Percentiles rank a stretch among this genome's conserved stretches.
phyloP scores from a whole-genome alignment of 768 basidiomycete species.

The Pilatotrama ljubarskyi region DNA sequence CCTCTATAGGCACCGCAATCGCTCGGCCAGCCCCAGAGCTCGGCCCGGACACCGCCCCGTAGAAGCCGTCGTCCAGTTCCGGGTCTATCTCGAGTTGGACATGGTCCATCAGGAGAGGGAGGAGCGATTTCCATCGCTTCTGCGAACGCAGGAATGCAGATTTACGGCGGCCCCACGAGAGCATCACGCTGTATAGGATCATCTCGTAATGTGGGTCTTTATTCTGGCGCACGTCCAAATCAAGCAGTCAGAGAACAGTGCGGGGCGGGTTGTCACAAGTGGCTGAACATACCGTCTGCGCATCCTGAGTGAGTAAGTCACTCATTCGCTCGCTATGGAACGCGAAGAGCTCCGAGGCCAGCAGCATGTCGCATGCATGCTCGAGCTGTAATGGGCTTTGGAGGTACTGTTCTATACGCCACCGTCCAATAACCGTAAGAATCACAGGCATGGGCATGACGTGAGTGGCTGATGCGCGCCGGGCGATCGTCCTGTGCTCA shows the following conservation, averaged over 20 bases:
- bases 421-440: constrained; percentile 12
- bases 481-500: constrained; percentile 33
- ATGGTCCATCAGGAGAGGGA: constrained; percentile 85
- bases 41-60: constrained; percentile 39
- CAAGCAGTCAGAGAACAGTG: too few relatives aligned
- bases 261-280: neutral
- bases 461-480: neutral
- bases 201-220: constrained; percentile 85
- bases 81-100: constrained; percentile 79
- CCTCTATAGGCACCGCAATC: constrained; percentile 73
- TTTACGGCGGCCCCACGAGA: constrained; percentile 71
- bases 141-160: constrained; percentile 72
- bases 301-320: constrained; percentile 71
- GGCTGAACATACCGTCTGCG: constrained; percentile 53
- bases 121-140: constrained; percentile 79
- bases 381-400: constrained; percentile 82
- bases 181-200: constrained; percentile 76
- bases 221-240: constrained; percentile 39
- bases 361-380: constrained; percentile 73
- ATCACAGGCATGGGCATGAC: neutral
- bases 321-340: constrained; percentile 94
- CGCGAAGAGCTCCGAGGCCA: constrained; percentile 83
- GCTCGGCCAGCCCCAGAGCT: constrained; percentile 39
- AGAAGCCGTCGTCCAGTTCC: constrained; percentile 64
- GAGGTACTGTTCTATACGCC: constrained; percentile 71